Evolutionary conservation across 176 grass and related monocot species (phyloP).

Genomic region (Oryza longistaminata): DNA sequence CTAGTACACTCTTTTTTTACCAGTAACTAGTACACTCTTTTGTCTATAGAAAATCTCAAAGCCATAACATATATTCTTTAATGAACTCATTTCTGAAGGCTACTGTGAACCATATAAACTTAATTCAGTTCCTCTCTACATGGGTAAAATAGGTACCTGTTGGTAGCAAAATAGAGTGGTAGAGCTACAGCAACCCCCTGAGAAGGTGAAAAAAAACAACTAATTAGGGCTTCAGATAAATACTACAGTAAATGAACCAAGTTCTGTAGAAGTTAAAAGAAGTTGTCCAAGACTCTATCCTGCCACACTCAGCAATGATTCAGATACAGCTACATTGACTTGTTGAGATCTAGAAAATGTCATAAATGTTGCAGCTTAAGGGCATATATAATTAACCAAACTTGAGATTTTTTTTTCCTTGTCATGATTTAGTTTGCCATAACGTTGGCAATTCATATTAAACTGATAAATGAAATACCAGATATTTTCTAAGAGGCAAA

Average conservation of each 20-base stretch:
- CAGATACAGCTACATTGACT: not conserved
- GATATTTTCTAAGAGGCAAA: not conserved
- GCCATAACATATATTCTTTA: not conserved
- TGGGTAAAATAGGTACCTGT: slow-evolving; percentile 59
- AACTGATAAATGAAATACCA: not conserved
- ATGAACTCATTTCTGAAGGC: slow-evolving; percentile 12
- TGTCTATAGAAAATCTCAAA: slow-evolving; percentile 6
- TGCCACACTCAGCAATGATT: slow-evolving; percentile 4
- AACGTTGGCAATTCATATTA: not conserved
- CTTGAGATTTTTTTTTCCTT: not conserved
- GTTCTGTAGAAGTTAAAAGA: not conserved
- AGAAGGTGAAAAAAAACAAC: slow-evolving; percentile 22
- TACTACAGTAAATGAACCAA: not conserved
- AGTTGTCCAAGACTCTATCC: not conserved
- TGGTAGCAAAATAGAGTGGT: slow-evolving; percentile 95
- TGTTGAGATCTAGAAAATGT: slow-evolving; percentile 8
- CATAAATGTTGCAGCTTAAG: not conserved
- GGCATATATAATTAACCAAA: not conserved
- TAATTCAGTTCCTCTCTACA: slow-evolving; percentile 20
- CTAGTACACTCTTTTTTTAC: slow-evolving; percentile 11
- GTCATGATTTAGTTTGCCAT: slow-evolving; percentile 5
- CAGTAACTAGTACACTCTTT: not conserved
- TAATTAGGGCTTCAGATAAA: slow-evolving; percentile 23
- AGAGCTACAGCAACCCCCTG: slow-evolving; percentile 99
- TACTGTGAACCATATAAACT: not conserved